These are phyloP conservation scores for Coccomyxa sp. DNA, from an alignment of 139 green algal species.

Conservation along the genomic window DNA sequence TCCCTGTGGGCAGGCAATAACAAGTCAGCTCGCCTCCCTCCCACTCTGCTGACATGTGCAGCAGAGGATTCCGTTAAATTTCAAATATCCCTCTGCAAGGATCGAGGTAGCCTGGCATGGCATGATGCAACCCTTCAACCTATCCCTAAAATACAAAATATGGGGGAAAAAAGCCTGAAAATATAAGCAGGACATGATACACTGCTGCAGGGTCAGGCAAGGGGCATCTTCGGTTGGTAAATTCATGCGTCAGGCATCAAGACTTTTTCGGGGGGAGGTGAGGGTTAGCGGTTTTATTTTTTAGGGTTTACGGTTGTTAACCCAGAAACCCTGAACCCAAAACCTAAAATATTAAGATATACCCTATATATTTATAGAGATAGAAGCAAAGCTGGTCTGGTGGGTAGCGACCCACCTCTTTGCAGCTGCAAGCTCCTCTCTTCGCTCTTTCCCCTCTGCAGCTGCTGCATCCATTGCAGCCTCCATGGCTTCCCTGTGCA, in stretches of 20 bases:
- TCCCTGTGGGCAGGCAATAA: slow-evolving; percentile 14
- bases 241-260: not conserved
- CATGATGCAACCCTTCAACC: not conserved
- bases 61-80: not conserved
- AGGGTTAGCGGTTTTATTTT: not conserved
- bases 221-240: too few relatives aligned
- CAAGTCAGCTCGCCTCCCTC: not conserved
- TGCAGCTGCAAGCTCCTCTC: not conserved
- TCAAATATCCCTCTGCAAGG: slow-evolving; percentile 18
- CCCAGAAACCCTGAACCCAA: too few relatives aligned
- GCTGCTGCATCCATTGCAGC: not conserved
- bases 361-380: too few relatives aligned
- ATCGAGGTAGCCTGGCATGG: too few relatives aligned
- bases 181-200: too few relatives aligned
- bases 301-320: not conserved
- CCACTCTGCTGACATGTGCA: not conserved
- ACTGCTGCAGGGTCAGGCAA: too few relatives aligned
- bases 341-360: too few relatives aligned
- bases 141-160: too few relatives aligned
- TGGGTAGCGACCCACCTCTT: not conserved
- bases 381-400: not conserved
- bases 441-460: not conserved
- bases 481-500: slow-evolving; percentile 6
- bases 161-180: too few relatives aligned
- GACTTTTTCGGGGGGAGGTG: not conserved